Conservation (phyloP, 2,329 filamentous ascomycete genomes). For the Allantophomopsis lycopodina region DNA sequence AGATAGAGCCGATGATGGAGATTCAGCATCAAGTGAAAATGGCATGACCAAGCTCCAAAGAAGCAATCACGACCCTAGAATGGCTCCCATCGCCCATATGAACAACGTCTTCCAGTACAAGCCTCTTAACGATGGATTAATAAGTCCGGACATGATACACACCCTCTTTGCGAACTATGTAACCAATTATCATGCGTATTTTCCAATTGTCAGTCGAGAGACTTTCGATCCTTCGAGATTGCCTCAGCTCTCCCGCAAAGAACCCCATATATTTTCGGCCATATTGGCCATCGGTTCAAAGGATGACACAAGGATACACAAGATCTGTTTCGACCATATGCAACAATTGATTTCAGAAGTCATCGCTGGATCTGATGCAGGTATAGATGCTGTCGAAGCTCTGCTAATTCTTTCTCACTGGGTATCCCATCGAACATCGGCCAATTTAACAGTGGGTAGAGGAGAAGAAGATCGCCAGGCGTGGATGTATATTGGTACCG, state of each 20-base stretch:
- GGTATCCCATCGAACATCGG: constrained; percentile 25
- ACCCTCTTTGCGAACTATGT: constrained; percentile 12
- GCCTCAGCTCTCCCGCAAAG: constrained; percentile 34
- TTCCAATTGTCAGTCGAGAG: constrained; percentile 47
- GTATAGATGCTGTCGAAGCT: constrained; percentile 59
- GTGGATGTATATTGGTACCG: constrained; percentile 66
- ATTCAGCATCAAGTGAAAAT: constrained; percentile 9
- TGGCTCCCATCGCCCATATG: constrained; percentile 4
- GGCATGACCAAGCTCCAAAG: constrained; percentile 5
- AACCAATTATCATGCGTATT: constrained; percentile 49
- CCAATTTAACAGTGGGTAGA: constrained; percentile 35
- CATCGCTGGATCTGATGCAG: constrained; percentile 50
- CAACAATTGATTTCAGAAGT: constrained; percentile 53
- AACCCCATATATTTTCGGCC: constrained; percentile 55
- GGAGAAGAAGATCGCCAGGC: constrained; percentile 63
- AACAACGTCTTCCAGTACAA: constrained; percentile 13
- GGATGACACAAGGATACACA: constrained; percentile 51
- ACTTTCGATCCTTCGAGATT: constrained; percentile 35
- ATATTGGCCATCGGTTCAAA: constrained; percentile 60
- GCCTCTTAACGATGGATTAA: constrained; percentile 12
- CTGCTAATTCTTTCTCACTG: constrained; percentile 59
- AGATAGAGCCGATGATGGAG: constrained; percentile 15
- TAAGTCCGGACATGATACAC: constrained; percentile 13
- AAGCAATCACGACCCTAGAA: constrained; percentile 5
- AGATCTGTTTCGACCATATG: constrained; percentile 56